Evolutionary conservation across 768 basidiomycete species (phyloP).

Genomic region (Lactarius vividus): DNA sequence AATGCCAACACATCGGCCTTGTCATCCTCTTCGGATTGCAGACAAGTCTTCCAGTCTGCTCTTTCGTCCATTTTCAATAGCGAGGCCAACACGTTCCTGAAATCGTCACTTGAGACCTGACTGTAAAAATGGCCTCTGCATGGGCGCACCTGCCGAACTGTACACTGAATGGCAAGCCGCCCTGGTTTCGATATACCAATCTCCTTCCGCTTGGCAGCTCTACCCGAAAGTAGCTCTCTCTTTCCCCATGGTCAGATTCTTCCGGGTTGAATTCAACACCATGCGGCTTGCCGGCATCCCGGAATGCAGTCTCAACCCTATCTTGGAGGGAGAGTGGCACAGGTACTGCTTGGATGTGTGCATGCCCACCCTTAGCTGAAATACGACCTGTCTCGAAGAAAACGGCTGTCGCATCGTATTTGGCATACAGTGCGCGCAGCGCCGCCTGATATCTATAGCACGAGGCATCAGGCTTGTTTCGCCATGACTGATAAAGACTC

Average conservation of each 20-base stretch:
- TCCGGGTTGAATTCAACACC: slow-evolving; percentile 78
- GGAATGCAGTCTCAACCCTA: slow-evolving; percentile 68
- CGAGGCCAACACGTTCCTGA: slow-evolving; percentile 76
- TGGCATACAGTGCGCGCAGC: slow-evolving; percentile 67
- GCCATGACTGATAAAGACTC: slow-evolving; percentile 15
- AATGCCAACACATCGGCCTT: slow-evolving; percentile 79
- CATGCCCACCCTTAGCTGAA: slow-evolving; percentile 86
- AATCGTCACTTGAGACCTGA: slow-evolving; percentile 13
- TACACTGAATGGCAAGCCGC: slow-evolving; percentile 75
- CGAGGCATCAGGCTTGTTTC: not conserved
- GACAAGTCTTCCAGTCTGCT: slow-evolving; percentile 90
- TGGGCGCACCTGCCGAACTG: slow-evolving; percentile 87
- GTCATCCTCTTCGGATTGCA: slow-evolving; percentile 81
- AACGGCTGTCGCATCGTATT: slow-evolving; percentile 65
- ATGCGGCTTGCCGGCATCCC: slow-evolving; percentile 58
- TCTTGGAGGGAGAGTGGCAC: slow-evolving; percentile 61
- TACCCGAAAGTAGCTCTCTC: slow-evolving; percentile 85
- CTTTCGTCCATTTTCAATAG: slow-evolving; percentile 76
- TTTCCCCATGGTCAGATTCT: slow-evolving; percentile 49
- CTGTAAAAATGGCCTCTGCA: not conserved
- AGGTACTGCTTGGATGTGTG: slow-evolving; percentile 86
- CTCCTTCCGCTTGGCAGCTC: slow-evolving; percentile 84
- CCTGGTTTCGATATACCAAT: slow-evolving; percentile 83
- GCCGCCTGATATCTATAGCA: slow-evolving; percentile 70
- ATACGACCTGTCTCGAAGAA: slow-evolving; percentile 87